Conservation (phyloP, 2,329 filamentous ascomycete genomes). For the Botryotinia narcissicola region DNA sequence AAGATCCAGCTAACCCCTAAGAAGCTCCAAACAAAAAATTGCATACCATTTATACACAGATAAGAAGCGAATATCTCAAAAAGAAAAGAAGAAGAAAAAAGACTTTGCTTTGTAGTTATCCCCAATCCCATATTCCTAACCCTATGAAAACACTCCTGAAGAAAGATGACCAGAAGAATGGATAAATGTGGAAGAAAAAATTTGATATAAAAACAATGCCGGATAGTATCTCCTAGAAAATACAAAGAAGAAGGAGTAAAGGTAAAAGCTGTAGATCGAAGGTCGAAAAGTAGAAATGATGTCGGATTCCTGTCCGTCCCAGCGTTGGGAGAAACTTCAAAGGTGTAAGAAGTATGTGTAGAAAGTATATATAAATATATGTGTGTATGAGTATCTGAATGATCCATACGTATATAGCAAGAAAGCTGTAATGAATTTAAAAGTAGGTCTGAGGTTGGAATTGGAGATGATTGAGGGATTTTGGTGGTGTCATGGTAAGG, state of each 20-base stretch:
- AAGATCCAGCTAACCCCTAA: neutral
- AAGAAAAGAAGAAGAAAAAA: neutral
- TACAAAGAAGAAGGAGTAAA: slow-evolving; percentile 10
- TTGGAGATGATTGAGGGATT: neutral
- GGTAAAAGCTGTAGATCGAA: neutral
- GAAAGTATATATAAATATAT: slow-evolving; percentile 1
- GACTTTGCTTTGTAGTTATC: neutral
- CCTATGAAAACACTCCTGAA: slow-evolving; percentile 9
- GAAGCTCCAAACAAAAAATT: neutral
- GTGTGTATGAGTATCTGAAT: neutral
- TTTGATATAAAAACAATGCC: slow-evolving; percentile 9
- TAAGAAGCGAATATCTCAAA: neutral
- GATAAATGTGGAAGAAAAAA: neutral
- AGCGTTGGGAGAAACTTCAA: neutral
- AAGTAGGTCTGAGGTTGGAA: neutral
- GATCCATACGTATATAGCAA: neutral
- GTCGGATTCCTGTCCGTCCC: neutral
- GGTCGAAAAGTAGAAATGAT: neutral
- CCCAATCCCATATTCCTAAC: neutral
- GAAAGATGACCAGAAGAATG: neutral
- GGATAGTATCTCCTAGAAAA: slow-evolving; percentile 17
- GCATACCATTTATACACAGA: slow-evolving; percentile 6
- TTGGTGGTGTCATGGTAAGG: neutral
- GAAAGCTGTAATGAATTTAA: neutral
- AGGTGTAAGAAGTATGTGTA: slow-evolving; percentile 8